These are phyloP conservation scores for Leucosporidium scottii DNA, from an alignment of 768 basidiomycete genomes.

Conservation along the genomic window DNA sequence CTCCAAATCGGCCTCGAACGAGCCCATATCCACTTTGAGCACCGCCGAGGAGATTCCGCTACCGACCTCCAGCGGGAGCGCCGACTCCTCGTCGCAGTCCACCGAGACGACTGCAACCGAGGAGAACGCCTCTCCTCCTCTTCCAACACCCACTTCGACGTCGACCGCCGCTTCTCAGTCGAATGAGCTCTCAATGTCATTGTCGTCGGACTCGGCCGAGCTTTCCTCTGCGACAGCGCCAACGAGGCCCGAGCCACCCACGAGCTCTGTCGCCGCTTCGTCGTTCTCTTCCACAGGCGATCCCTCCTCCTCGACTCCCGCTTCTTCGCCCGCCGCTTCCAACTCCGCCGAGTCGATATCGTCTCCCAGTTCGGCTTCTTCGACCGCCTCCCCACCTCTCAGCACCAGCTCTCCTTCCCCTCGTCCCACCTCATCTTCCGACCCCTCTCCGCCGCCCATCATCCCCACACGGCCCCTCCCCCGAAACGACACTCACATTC, in stretches of 20 bases:
- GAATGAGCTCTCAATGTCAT: not conserved
- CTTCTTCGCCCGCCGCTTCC: no score
- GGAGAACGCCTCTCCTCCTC: not conserved
- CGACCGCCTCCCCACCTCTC: no score
- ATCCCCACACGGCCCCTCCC: constrained; percentile 1
- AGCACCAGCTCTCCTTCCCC: no score
- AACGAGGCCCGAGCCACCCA: not conserved
- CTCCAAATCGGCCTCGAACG: no score
- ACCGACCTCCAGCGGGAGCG: no score
- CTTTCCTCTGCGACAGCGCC: not conserved
- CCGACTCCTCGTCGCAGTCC: no score
- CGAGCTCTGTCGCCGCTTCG: not conserved
- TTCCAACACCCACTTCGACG: not conserved
- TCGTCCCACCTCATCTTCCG: not conserved
- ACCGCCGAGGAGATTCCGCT: no score
- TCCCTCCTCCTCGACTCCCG: no score
- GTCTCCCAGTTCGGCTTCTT: no score
- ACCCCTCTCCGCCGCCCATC: not conserved
- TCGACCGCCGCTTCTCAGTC: not conserved
- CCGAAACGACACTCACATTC: constrained; percentile 15
- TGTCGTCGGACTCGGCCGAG: not conserved
- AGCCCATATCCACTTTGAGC: no score
- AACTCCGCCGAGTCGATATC: no score
- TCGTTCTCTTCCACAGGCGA: not conserved
- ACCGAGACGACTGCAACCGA: no score